Evolutionary conservation across 257 asterid genomes (phyloP), one percentile per base, ranked within the genome.

Genomic region (Knoxia roxburghii): DNA sequence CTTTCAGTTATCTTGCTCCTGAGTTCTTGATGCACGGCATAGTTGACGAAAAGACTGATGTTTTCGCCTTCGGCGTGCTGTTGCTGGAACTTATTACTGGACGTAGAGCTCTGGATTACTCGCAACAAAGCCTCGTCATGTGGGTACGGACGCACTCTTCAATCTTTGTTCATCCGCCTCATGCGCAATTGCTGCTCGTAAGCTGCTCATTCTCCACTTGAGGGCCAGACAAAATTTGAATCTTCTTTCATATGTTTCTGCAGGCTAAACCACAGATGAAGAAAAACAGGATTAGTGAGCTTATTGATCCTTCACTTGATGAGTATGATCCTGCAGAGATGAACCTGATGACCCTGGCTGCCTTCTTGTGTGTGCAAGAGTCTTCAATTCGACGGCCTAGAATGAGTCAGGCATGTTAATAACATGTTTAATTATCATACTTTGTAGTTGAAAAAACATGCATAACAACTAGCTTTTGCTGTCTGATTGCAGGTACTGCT

Each of bases 21-120:
- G 98, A 91, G 88, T 91, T 78, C 83, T 81, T 91, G 56, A 87
- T 91, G 96, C 98, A 91, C 9, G 98, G 98, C n/a, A 89, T 89
- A 61, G 96, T 87, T 2, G 95, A 91, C 29, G 98, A 91, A 69
- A 91, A 89, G 70, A 91, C 96, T 0, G 98, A 91, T 45, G 85
- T 91, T 11, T 91, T 89, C 24, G 90, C 98, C 71, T 89, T 81
- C 1, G 98, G 98, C 0, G 98, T 91, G 76, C 77, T 91, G 72
- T 81, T 91, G 52, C 74, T 91, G 78, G 98, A 91, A 55, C 96
- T 91, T 18, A 87, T 91, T 55, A 87, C 96, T 0, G 98, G 96
- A n/a, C 96, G 96, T 5, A 86, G 96, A 8, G 98, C 98, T 20
- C 82, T 91, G 39, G 98, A 91, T 78, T 89, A 89, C 81, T 85